Conservation (phyloP, 306 rosid genomes). For the Trifolium repens region DNA sequence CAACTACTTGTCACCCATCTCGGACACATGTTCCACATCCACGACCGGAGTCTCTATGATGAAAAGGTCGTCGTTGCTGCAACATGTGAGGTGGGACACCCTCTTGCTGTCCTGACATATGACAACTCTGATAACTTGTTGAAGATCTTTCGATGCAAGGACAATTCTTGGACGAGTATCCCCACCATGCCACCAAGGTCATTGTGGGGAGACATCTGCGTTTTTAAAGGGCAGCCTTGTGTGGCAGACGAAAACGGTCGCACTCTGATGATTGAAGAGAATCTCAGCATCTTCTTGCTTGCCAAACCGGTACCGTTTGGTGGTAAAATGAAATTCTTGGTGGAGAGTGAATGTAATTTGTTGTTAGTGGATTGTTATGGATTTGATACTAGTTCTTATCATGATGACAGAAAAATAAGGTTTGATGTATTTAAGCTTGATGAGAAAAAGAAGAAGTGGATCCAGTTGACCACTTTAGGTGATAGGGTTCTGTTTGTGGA, state of each 20-base stretch:
- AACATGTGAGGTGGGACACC: not conserved
- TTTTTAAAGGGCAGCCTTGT: not conserved
- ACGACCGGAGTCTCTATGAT: not conserved
- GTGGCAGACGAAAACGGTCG: not conserved
- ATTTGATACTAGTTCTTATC: too few relatives aligned
- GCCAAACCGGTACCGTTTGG: too few relatives aligned
- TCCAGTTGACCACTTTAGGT: not conserved
- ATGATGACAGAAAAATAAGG: not conserved
- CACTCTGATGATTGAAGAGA: too few relatives aligned
- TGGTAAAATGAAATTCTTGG: too few relatives aligned
- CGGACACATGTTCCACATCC: constrained; percentile 58
- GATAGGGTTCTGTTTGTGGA: not conserved
- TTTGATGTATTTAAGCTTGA: not conserved
- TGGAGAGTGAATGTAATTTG: too few relatives aligned
- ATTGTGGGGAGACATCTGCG: not conserved
- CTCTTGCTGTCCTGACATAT: constrained; percentile 58
- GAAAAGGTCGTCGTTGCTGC: not conserved
- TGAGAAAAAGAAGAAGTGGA: not conserved
- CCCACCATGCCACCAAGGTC: not conserved
- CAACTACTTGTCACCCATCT: constrained; percentile 47
- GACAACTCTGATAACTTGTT: constrained; percentile 45
- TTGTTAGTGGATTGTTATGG: too few relatives aligned
- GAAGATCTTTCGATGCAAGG: constrained; percentile 53
- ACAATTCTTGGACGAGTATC: not conserved
- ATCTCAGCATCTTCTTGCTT: too few relatives aligned